These are phyloP conservation scores for Coprinopsis marcescibilis DNA, from an alignment of 768 basidiomycete species.

Conservation along the genomic window DNA sequence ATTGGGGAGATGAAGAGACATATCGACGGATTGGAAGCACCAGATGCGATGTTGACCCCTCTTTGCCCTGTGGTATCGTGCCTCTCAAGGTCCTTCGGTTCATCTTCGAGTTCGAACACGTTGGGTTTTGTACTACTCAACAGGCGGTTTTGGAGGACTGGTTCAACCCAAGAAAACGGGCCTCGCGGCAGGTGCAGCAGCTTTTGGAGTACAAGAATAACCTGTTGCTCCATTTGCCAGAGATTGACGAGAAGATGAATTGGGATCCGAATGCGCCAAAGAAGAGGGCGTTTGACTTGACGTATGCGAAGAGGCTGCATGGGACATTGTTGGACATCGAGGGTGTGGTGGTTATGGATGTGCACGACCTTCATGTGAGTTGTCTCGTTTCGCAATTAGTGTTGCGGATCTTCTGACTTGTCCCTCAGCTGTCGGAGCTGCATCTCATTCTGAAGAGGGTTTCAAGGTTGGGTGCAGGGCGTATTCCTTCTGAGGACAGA, in stretches of 20 bases:
- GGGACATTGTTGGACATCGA: background rate
- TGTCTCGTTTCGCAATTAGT: background rate
- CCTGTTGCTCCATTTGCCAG: background rate
- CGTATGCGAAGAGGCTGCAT: slow-evolving; percentile 3
- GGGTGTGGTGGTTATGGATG: background rate
- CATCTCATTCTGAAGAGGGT: slow-evolving; percentile 1
- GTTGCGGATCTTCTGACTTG: background rate
- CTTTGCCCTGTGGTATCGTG: background rate
- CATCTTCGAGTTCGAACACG: slow-evolving; percentile 2
- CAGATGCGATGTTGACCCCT: slow-evolving; percentile 4
- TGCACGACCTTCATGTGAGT: slow-evolving; percentile 4
- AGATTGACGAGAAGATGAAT: background rate
- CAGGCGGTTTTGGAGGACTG: slow-evolving; percentile 3
- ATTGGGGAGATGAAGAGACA: slow-evolving; percentile 8
- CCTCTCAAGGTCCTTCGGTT: background rate
- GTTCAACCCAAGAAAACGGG: background rate
- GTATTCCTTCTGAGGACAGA: slow-evolving; percentile 4
- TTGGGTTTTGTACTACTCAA: slow-evolving; percentile 1
- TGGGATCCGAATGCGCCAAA: background rate
- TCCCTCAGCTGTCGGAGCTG: background rate
- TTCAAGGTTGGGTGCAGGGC: background rate
- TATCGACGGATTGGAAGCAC: slow-evolving; percentile 2
- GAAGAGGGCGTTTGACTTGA: background rate
- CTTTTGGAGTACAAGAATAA: background rate
- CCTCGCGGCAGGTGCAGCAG: background rate